These are phyloP conservation scores for Aspergillus ruber DNA, from an alignment of 2,329 filamentous ascomycete species.

Conservation along the genomic window DNA sequence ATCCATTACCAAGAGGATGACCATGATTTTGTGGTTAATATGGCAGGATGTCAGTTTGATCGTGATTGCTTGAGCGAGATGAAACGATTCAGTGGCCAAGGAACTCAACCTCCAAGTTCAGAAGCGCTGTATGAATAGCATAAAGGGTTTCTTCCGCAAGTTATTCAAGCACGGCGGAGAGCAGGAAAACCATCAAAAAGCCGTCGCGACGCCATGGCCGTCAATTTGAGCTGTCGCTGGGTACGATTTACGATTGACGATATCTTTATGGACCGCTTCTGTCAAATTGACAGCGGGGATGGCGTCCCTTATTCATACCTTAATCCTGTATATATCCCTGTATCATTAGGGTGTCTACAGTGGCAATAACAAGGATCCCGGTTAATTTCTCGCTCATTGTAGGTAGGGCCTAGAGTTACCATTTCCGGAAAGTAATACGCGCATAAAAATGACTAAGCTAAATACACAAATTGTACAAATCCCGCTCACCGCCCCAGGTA, in stretches of 20 bases:
- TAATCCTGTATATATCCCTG: background rate
- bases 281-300: background rate
- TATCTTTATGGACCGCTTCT: background rate
- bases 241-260: background rate
- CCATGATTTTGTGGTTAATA: slow-evolving; percentile 91
- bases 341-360: no score
- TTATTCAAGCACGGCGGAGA: slow-evolving; percentile 12
- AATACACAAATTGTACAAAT: background rate
- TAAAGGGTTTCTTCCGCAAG: slow-evolving; percentile 16
- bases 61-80: slow-evolving; percentile 98
- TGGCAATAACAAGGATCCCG: no score
- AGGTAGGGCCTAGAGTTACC: no score
- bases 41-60: slow-evolving; percentile 96
- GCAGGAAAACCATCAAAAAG: background rate
- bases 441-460: no score
- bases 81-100: slow-evolving; percentile 90
- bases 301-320: background rate
- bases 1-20: slow-evolving; percentile 84
- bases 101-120: slow-evolving; percentile 73
- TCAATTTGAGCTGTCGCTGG: background rate
- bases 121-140: slow-evolving; percentile 52
- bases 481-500: slow-evolving; percentile 13
- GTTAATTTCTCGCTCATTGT: background rate
- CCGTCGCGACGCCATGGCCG: background rate
- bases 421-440: no score